Evolutionary conservation across 1,284 basidiomycete species (phyloP), one percentile per base, ranked within the genome.

Genomic region (Ustilago shanxiensis): DNA sequence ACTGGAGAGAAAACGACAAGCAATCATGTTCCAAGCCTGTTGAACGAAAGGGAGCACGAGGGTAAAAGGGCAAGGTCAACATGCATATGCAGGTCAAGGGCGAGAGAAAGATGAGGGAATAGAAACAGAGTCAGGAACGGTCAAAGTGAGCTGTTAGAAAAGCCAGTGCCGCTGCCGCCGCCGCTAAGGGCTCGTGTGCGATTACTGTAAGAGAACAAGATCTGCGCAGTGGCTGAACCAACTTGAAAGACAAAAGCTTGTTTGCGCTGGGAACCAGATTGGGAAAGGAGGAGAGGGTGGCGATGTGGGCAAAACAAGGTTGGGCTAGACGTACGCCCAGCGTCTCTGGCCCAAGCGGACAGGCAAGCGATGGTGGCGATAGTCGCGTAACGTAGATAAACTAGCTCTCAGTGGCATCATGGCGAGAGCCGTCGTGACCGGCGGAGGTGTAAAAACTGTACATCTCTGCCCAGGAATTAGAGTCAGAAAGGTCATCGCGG

Each of bases 281-380:
- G 49, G 28, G 55, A 20, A n/a, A 39, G 5, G 29, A 33, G 45
- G 45, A 14, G 18, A 16, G 29, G 16, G 8, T 22, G 20, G 41
- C 29, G n/a, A 35, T 29, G 28, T 9, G 31, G 14, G 18, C 16
- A 49, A 55, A 33, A 39, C 49, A 29, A 26, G 41, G 10, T 64
- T 51, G 52, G 59, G 59, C 59, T 52, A 66, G 53, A 45, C 22
- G 37, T 49, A 55, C 37, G 60, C 44, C 63, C 37, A 55, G 63
- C 33, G 14, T n/a, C 35, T 55, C 69, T 72, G 60, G 69, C 59
- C 60, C 63, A 63, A 72, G 26, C 11, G n/a, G 33, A 20, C 3
- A 11, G 28, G 52, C 41, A 22, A 37, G 35, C 14, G 3, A n/a
- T n/a, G n/a, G 35, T 37, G 35, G 35, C 35, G 14, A 37, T 3